A percentile compares a stretch with the other conserved stretches of the same genome.
Conservation (phyloP, 768 basidiomycete species). For the Leccinellum albellum region DNA sequence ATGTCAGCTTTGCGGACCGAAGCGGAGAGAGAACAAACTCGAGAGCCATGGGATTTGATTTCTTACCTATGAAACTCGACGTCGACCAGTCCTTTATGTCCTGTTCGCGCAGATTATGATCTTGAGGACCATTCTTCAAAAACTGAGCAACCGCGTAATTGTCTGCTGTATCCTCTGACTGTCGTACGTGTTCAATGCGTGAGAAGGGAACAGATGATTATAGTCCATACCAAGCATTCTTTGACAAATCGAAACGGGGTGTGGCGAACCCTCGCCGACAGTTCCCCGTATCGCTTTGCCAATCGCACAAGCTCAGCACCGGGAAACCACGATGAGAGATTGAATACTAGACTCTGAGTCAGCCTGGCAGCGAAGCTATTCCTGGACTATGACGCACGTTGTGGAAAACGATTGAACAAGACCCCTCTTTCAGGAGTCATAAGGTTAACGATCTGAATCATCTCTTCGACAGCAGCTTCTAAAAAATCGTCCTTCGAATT, state of each 20-base stretch:
- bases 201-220: neutral
- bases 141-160: conserved; percentile 23
- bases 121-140: conserved; percentile 4
- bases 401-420: conserved; percentile 19
- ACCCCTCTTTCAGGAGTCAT: conserved; percentile 20
- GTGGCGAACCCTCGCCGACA: conserved; percentile 12
- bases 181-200: neutral
- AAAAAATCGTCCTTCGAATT: conserved; percentile 17
- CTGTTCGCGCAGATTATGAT: conserved; percentile 13
- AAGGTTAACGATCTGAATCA: conserved; percentile 2
- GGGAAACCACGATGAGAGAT: conserved; percentile 20
- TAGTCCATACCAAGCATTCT: conserved; percentile 13
- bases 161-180: conserved; percentile 21
- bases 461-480: conserved; percentile 11
- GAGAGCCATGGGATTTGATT: neutral
- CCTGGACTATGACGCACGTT: conserved; percentile 11
- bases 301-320: conserved; percentile 10
- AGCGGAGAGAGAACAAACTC: neutral
- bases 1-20: conserved; percentile 11
- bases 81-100: conserved; percentile 16
- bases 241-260: conserved; percentile 24
- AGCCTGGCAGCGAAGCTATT: neutral
- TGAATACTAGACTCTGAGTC: conserved; percentile 9
- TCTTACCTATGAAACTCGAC: conserved; percentile 22
- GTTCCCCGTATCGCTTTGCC: conserved; percentile 6